These are phyloP conservation scores for Euclidium syriacum DNA, from an alignment of 345 rosid species.

Conservation along the genomic window DNA sequence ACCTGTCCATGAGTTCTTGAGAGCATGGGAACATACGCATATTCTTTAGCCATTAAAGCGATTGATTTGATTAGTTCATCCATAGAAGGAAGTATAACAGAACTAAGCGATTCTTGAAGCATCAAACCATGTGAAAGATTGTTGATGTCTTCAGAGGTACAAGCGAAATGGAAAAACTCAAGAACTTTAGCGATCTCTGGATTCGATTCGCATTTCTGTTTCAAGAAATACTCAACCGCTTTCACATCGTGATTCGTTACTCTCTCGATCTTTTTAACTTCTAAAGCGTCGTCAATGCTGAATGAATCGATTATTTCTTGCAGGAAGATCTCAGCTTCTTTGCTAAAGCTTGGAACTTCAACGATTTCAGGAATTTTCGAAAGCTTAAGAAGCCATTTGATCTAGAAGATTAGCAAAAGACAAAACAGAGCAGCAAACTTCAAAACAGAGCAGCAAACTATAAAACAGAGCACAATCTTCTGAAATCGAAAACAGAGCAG, in stretches of 20 bases:
- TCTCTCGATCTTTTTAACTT: slow-evolving; percentile 74
- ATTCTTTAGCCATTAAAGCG: slow-evolving; percentile 54
- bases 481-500: background rate
- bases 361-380: slow-evolving; percentile 65
- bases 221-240: slow-evolving; percentile 91
- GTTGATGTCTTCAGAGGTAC: slow-evolving; percentile 95
- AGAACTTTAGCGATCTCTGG: slow-evolving; percentile 85
- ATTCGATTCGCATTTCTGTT: slow-evolving; percentile 73
- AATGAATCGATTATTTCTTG: slow-evolving; percentile 63
- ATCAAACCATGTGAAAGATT: slow-evolving; percentile 89
- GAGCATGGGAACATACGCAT: slow-evolving; percentile 79
- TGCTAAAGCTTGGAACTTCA: slow-evolving; percentile 82
- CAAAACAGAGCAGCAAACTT: too few relatives aligned
- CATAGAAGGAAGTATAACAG: slow-evolving; percentile 67
- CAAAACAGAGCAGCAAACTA: too few relatives aligned
- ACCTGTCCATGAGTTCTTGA: slow-evolving; percentile 99
- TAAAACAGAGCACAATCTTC: background rate
- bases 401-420: too few relatives aligned
- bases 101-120: slow-evolving; percentile 65
- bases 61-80: slow-evolving; percentile 60
- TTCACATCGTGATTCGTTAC: slow-evolving; percentile 94
- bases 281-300: slow-evolving; percentile 64
- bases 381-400: slow-evolving; percentile 86
- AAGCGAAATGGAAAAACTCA: slow-evolving; percentile 95
- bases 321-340: slow-evolving; percentile 57